A percentile compares a stretch with the other conserved stretches of the same genome.
phyloP scores from a whole-genome alignment of 1,284 basidiomycete species.

The Paramarasmius palmivorus region DNA sequence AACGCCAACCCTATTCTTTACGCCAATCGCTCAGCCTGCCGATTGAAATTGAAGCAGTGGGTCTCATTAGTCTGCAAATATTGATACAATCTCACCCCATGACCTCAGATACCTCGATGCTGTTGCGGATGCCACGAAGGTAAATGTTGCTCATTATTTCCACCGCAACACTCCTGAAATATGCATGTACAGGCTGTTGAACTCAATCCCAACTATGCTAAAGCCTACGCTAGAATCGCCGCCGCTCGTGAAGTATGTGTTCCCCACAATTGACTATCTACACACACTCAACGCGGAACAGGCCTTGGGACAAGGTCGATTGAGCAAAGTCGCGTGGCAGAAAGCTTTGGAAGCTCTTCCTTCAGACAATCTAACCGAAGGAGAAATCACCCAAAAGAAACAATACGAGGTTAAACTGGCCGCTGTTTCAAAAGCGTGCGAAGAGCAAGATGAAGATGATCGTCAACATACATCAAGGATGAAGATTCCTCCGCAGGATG shows the following conservation, averaged over 20 bases:
- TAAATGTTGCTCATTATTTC: no score
- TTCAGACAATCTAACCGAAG: neutral
- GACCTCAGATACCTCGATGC: constrained; percentile 4
- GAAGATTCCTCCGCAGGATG: neutral
- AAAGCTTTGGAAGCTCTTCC: neutral
- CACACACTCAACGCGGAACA: neutral
- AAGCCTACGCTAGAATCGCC: constrained; percentile 5
- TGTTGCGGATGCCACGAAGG: constrained; percentile 2
- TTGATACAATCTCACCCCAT: neutral
- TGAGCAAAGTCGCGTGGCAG: constrained; percentile 1
- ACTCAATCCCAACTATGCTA: constrained; percentile 1
- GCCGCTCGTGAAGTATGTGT: constrained; percentile 4
- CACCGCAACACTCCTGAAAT: neutral
- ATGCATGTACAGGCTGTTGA: constrained; percentile 1
- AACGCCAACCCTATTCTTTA: constrained; percentile 33
- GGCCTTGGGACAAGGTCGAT: neutral
- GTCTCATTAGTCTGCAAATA: neutral
- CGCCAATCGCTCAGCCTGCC: constrained; percentile 37
- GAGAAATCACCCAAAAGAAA: neutral
- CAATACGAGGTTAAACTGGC: constrained; percentile 2
- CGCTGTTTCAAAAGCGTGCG: neutral
- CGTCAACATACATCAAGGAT: neutral
- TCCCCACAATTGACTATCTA: neutral
- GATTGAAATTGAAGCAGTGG: constrained; percentile 4
- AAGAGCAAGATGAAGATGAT: neutral